These are phyloP conservation scores for Amanita polypyramis DNA, from an alignment of 768 basidiomycete genomes.

Conservation along the genomic window DNA sequence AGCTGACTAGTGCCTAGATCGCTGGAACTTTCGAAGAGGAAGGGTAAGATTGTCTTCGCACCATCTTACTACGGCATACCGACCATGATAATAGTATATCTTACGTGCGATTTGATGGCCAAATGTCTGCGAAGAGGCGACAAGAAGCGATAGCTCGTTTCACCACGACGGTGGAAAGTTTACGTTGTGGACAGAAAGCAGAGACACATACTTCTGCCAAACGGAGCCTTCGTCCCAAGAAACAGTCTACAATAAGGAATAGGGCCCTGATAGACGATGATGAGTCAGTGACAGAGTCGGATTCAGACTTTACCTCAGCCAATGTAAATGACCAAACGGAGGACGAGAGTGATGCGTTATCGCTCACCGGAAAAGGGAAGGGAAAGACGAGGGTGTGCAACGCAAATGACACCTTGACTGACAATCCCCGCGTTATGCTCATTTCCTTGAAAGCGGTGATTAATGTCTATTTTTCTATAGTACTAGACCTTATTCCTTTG, in stretches of 20 bases:
- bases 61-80: not conserved
- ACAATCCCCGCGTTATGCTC: constrained; percentile 72
- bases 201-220: not conserved
- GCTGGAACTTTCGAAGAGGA: constrained; percentile 55
- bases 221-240: not conserved
- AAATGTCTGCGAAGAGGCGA: constrained; percentile 72
- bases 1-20: constrained; percentile 35
- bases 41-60: constrained; percentile 30
- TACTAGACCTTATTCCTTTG: not conserved
- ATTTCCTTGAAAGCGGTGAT: constrained; percentile 71
- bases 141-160: constrained; percentile 72
- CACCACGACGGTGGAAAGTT: constrained; percentile 47
- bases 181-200: not conserved
- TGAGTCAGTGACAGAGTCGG: constrained; percentile 9
- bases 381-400: constrained; percentile 22
- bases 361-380: constrained; percentile 21
- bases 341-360: constrained; percentile 20
- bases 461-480: constrained; percentile 1
- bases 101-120: constrained; percentile 77
- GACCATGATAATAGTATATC: constrained; percentile 38
- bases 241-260: not conserved
- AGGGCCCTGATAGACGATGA: constrained; percentile 16
- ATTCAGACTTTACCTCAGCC: constrained; percentile 1
- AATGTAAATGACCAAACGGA: constrained; percentile 21
- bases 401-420: constrained; percentile 14